These are phyloP conservation scores for Teratosphaeria zuluensis DNA, from an alignment of 2,329 filamentous ascomycete species.

Conservation along the genomic window DNA sequence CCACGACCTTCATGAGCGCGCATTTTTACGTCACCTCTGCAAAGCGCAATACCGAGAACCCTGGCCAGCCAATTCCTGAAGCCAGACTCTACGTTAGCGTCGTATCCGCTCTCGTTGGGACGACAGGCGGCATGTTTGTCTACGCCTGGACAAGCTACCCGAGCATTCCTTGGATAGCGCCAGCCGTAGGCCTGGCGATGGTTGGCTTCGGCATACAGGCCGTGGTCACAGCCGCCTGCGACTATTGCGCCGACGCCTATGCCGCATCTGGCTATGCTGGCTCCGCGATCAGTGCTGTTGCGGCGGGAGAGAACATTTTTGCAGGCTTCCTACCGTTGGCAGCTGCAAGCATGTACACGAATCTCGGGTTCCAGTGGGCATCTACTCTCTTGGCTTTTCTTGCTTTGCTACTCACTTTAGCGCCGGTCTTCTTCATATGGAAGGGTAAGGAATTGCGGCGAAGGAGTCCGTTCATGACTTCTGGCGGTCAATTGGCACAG, in stretches of 20 bases:
- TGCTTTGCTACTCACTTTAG: slow-evolving; percentile 33
- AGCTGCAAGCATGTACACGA: slow-evolving; percentile 38
- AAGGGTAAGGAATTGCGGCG: slow-evolving; percentile 24
- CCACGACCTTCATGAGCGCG: slow-evolving; percentile 24
- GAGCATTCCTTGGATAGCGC: slow-evolving; percentile 37
- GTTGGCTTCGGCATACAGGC: slow-evolving; percentile 42
- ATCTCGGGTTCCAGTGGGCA: slow-evolving; percentile 41
- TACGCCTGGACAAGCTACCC: slow-evolving; percentile 42
- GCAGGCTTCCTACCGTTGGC: slow-evolving; percentile 41
- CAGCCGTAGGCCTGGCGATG: slow-evolving; percentile 37
- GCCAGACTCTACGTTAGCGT: slow-evolving; percentile 37
- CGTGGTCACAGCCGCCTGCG: slow-evolving; percentile 37
- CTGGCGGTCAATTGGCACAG: not conserved
- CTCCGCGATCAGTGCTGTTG: slow-evolving; percentile 40
- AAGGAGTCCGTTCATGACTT: slow-evolving; percentile 25
- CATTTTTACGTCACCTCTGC: slow-evolving; percentile 35
- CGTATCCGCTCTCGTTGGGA: slow-evolving; percentile 35
- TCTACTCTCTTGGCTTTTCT: slow-evolving; percentile 38
- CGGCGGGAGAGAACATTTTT: slow-evolving; percentile 40
- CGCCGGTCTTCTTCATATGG: slow-evolving; percentile 35
- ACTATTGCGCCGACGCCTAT: slow-evolving; percentile 44
- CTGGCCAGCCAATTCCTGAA: slow-evolving; percentile 33
- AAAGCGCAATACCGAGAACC: slow-evolving; percentile 26
- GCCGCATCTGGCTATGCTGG: slow-evolving; percentile 36
- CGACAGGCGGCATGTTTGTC: slow-evolving; percentile 41